phyloP scores from a whole-genome alignment of 495 filamentous ascomycete genomes.

The Usnea hakonensis region DNA sequence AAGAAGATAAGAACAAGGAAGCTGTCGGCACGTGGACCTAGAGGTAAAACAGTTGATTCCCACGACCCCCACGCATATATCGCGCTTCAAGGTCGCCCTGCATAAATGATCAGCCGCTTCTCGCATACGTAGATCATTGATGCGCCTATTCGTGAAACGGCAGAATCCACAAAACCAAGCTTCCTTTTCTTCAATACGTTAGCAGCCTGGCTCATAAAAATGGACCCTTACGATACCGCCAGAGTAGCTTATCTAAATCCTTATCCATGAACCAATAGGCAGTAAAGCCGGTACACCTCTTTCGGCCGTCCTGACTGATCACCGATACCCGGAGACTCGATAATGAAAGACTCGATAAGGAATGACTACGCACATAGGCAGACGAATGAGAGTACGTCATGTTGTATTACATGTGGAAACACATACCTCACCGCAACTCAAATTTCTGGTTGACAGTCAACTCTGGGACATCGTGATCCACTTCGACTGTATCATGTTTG shows the following conservation, averaged over 20 bases:
- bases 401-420: not conserved
- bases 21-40: not conserved
- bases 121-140: not conserved
- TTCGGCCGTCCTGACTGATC: not conserved
- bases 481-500: not conserved
- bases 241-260: slow-evolving; percentile 6
- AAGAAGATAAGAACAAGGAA: slow-evolving; percentile 6
- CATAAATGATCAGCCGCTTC: slow-evolving; percentile 12
- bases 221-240: not conserved
- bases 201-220: not conserved
- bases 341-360: too few relatives aligned
- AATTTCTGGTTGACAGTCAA: not conserved
- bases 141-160: slow-evolving; percentile 8
- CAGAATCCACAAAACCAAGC: not conserved
- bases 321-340: not conserved
- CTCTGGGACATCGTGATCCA: not conserved
- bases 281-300: not conserved
- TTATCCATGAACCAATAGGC: not conserved
- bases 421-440: not conserved
- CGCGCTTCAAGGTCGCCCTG: slow-evolving; percentile 1
- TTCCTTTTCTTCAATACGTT: not conserved
- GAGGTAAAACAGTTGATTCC: not conserved
- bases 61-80: slow-evolving; percentile 7
- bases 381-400: not conserved
- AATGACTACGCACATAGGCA: not conserved